Conservation (phyloP, 2,329 filamentous ascomycete species). For the Microcyclospora pomicola region DNA sequence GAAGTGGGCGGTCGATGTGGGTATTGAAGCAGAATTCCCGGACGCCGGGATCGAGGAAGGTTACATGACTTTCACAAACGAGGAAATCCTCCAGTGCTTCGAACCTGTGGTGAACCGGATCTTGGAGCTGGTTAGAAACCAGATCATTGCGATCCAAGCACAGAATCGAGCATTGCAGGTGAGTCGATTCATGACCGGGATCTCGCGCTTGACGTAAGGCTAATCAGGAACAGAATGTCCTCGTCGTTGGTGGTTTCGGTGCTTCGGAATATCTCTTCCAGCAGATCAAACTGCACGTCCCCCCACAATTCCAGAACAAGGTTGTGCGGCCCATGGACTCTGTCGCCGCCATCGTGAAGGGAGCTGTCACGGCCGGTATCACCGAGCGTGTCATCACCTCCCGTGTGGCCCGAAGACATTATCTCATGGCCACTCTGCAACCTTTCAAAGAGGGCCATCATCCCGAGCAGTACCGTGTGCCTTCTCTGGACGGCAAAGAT, state of each 20-base stretch:
- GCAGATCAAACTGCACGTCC: slow-evolving; percentile 96
- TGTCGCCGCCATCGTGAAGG: slow-evolving; percentile 95
- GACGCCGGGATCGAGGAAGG: slow-evolving; percentile 97
- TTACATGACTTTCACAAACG: slow-evolving; percentile 99
- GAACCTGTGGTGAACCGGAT: slow-evolving; percentile 97
- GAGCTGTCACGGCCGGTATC: slow-evolving; percentile 93
- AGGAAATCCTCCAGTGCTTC: slow-evolving; percentile 97
- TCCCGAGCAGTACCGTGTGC: slow-evolving; percentile 93
- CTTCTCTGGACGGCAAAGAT: slow-evolving; percentile 90
- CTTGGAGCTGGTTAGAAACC: slow-evolving; percentile 86
- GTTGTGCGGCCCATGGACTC: slow-evolving; percentile 98
- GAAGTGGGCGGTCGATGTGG: slow-evolving; percentile 95
- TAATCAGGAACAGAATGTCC: slow-evolving; percentile 52
- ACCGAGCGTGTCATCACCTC: slow-evolving; percentile 94
- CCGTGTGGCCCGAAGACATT: slow-evolving; percentile 91
- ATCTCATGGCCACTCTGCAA: slow-evolving; percentile 97
- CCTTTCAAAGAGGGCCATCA: slow-evolving; percentile 99
- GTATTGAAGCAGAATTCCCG: slow-evolving; percentile 95
- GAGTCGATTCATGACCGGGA: slow-evolving; percentile 13
- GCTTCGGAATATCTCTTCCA: slow-evolving; percentile 98
- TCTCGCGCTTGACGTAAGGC: slow-evolving; percentile 2
- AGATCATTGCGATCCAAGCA: slow-evolving; percentile 97
- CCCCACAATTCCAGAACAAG: slow-evolving; percentile 95
- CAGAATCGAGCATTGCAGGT: slow-evolving; percentile 84
- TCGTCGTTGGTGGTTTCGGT: slow-evolving; percentile 95